phyloP scores from a whole-genome alignment of 2,329 filamentous ascomycete genomes.

The Aspergillus proliferans region DNA sequence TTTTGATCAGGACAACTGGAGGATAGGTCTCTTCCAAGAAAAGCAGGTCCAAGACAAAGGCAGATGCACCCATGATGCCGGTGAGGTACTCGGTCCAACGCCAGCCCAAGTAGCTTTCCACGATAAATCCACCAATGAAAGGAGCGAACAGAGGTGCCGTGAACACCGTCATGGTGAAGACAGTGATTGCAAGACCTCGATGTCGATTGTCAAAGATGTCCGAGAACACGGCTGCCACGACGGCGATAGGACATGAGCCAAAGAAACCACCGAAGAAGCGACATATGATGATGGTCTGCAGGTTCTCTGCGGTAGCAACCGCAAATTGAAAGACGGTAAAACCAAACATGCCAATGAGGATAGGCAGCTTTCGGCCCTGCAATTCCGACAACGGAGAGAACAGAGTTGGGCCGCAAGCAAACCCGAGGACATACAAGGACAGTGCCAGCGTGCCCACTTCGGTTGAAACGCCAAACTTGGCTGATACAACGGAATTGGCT shows the following conservation, averaged over 20 bases:
- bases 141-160: constrained; percentile 47
- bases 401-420: constrained; percentile 48
- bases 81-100: constrained; percentile 45
- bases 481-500: constrained; percentile 53
- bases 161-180: constrained; percentile 49
- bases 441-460: constrained; percentile 39
- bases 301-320: constrained; percentile 31
- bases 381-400: constrained; percentile 57
- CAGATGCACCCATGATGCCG: constrained; percentile 45
- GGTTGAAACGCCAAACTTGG: constrained; percentile 51
- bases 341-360: constrained; percentile 34
- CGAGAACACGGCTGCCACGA: constrained; percentile 50
- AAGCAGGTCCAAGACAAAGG: constrained; percentile 23
- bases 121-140: constrained; percentile 50
- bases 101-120: constrained; percentile 45
- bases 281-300: constrained; percentile 33
- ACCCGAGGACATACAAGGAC: constrained; percentile 41
- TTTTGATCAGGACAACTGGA: constrained; percentile 46
- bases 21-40: constrained; percentile 50
- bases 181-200: constrained; percentile 38
- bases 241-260: constrained; percentile 47
- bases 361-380: constrained; percentile 50
- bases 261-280: constrained; percentile 50
- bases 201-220: constrained; percentile 50
- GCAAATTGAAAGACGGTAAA: constrained; percentile 39